Base-by-base conservation (phyloP, 805 yeast species). In the Candida maris region DNA sequence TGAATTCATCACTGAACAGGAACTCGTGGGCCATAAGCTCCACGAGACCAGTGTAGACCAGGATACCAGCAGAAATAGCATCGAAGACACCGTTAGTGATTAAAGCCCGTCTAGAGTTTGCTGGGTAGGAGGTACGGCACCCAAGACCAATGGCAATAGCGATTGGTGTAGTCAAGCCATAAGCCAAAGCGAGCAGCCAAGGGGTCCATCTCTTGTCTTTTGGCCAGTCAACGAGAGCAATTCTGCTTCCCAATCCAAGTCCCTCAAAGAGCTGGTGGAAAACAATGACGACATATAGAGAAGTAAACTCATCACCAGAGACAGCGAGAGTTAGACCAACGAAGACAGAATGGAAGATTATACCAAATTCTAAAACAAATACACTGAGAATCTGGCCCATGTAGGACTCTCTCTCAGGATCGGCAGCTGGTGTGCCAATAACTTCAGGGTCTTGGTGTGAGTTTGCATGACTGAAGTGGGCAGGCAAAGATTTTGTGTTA, bases 251-350 rank as follows among this genome's bases (percentile, higher is more conserved):
- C 46, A 86, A 66, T 41, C 95, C 95, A 32, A 86, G 68, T 33
- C 95, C 95, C 63, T 85, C 95, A 54, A 85, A 85, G 67, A 79
- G 68, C 61, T 85, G 95, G 57, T 86, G 88, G 68, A 77, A 78
- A 4, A 79, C 74, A 29, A 73, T 45, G n/a, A 73, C 95, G 44
- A 81, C 71, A 58, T 81, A 85, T 33, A 85, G 64, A 5, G 85
- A 73, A 40, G 67, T 73, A 54, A 85, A 85, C 55, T 82, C 91
- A 2, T 76, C 81, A 32, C 89, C 93, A 4, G 93, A 68, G 13
- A 83, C 83, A 2, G 93, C 85, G 30, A 85, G 66, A 0, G 93
- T 71, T 34, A 86, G 66, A 18, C 95, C 95, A 38, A 86, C 73
- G 51, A 86, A 84, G 3, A 86, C 75, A 3, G 95, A 86, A 61